Conservation (phyloP, 164 flowering plant genomes). For the Cinnamomum chago region DNA sequence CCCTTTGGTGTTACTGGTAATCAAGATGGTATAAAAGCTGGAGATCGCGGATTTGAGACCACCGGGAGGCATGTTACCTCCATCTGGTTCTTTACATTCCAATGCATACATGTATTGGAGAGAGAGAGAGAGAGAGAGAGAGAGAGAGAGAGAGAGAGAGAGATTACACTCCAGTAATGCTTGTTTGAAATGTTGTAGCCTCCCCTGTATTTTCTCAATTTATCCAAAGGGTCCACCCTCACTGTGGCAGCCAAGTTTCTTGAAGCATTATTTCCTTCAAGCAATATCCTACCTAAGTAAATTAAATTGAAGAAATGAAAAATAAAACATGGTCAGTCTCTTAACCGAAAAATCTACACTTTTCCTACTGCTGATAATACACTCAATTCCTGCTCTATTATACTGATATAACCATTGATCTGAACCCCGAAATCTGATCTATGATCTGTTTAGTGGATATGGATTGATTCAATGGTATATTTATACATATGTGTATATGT, state of each 20-base stretch:
- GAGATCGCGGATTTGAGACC: too few species aligned
- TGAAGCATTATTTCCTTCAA: constrained; percentile 25
- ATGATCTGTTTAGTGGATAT: too few species aligned
- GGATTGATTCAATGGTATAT: background rate
- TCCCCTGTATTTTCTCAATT: constrained; percentile 71
- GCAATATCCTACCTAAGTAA: constrained; percentile 27
- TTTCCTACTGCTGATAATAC: too few species aligned
- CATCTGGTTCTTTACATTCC: too few species aligned
- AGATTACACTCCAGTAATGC: constrained; percentile 87
- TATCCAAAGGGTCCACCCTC: constrained; percentile 69
- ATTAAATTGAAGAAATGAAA: background rate
- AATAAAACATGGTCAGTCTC: background rate
- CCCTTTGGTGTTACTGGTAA: too few species aligned
- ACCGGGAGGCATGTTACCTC: too few species aligned
- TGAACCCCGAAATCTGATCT: too few species aligned
- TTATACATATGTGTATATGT: background rate
- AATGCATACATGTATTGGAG: background rate
- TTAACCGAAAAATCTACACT: background rate
- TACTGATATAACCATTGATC: background rate
- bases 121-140: constrained; percentile 12
- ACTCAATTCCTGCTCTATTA: too few species aligned
- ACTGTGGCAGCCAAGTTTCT: constrained; percentile 40
- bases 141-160: constrained; percentile 14
- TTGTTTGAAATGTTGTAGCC: constrained; percentile 75
- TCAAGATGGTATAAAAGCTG: too few species aligned